These are phyloP conservation scores for Eucalyptus marginata DNA, from an alignment of 345 rosid species.

Conservation along the genomic window DNA sequence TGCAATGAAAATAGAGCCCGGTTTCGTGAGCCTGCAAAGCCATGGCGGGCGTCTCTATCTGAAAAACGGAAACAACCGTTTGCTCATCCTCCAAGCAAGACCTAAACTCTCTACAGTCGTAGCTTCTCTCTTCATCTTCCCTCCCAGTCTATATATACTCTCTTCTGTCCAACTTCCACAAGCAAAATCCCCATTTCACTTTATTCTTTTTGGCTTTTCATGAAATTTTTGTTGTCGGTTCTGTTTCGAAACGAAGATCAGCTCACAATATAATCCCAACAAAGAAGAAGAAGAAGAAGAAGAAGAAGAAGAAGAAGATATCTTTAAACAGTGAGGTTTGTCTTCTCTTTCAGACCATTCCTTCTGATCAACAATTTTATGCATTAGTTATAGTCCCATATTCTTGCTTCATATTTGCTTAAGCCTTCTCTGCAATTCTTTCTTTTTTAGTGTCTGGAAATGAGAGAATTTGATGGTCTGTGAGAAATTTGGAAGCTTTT, in stretches of 20 bases:
- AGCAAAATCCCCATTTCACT: background rate
- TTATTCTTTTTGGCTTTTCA: background rate
- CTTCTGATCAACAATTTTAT: background rate
- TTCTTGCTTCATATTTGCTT: background rate
- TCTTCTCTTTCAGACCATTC: background rate
- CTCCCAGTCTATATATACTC: background rate
- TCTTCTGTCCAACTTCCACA: background rate
- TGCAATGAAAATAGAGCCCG: slow-evolving; percentile 7
- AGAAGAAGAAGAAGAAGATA: background rate
- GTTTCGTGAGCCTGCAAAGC: background rate
- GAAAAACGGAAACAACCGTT: background rate
- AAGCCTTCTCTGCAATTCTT: background rate
- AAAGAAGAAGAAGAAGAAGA: background rate
- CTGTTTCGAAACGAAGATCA: background rate
- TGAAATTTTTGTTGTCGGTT: background rate
- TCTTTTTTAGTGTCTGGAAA: background rate
- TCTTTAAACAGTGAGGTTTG: background rate
- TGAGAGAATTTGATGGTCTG: background rate
- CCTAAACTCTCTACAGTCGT: background rate
- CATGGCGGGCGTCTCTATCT: background rate
- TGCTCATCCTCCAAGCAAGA: background rate
- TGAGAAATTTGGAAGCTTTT: background rate
- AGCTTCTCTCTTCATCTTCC: background rate
- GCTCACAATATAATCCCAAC: background rate
- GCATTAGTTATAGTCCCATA: background rate